phyloP scores from a whole-genome alignment of 2,329 filamentous ascomycete species.

The Fusarium anguioides region DNA sequence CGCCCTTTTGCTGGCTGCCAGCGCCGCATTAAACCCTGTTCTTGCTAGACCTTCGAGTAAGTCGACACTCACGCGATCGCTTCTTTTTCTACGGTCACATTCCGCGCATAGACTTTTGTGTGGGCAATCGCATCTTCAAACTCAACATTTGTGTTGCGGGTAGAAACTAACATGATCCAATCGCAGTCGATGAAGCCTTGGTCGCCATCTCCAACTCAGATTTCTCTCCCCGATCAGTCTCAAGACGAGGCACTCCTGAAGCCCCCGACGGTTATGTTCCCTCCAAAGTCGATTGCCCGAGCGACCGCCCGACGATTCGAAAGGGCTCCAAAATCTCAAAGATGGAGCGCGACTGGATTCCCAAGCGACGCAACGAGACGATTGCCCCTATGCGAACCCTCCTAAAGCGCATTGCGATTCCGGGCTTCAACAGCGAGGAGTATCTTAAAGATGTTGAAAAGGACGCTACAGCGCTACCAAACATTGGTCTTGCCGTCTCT shows the following conservation, averaged over 20 bases:
- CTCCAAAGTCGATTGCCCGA: slow-evolving; percentile 73
- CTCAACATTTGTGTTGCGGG: background rate
- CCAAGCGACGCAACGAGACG: slow-evolving; percentile 76
- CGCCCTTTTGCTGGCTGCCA: slow-evolving; percentile 43
- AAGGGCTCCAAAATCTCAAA: slow-evolving; percentile 69
- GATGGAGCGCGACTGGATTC: slow-evolving; percentile 80
- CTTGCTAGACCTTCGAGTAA: slow-evolving; percentile 38
- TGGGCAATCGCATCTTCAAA: background rate
- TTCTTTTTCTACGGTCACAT: background rate
- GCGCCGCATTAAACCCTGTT: slow-evolving; percentile 33
- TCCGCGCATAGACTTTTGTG: background rate
- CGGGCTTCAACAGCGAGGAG: slow-evolving; percentile 77
- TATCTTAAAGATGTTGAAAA: slow-evolving; percentile 68
- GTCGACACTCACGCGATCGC: slow-evolving; percentile 5
- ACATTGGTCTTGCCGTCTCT: slow-evolving; percentile 80
- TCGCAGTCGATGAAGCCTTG: slow-evolving; percentile 30
- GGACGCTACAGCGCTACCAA: slow-evolving; percentile 55
- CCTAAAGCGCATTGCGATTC: slow-evolving; percentile 76
- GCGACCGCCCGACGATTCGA: slow-evolving; percentile 75
- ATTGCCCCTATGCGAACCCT: slow-evolving; percentile 80
- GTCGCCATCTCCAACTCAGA: slow-evolving; percentile 34
- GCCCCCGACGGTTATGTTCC: slow-evolving; percentile 74
- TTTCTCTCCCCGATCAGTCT: slow-evolving; percentile 26
- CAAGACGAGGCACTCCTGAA: slow-evolving; percentile 46
- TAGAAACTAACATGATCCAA: slow-evolving; percentile 33